These are phyloP conservation scores for Amaranthus tricolor DNA, from an alignment of 179 eudicot genomes.

Conservation along the genomic window DNA sequence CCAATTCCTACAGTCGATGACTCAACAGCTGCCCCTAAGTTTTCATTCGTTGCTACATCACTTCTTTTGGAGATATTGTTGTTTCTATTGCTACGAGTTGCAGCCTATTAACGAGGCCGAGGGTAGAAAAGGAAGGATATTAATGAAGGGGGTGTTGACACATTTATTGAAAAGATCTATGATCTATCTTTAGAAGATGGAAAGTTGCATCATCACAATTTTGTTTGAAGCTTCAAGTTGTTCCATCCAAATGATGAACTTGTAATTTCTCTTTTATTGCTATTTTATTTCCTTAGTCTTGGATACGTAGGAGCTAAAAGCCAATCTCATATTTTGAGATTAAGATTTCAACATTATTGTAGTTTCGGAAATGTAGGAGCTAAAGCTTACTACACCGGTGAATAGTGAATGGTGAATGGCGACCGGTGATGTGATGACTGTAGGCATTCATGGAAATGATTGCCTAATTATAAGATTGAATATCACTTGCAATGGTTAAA, in stretches of 20 bases:
- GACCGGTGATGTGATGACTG: no score
- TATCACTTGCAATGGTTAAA: no score
- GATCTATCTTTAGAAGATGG: conserved; percentile 4
- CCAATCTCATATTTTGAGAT: not conserved
- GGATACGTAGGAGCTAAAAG: conserved; percentile 3
- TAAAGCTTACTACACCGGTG: no score
- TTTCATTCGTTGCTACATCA: not conserved
- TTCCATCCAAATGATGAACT: not conserved
- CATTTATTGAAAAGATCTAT: no score
- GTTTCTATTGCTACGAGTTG: conserved; percentile 15
- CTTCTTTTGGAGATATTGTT: conserved; percentile 1
- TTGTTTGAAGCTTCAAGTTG: conserved; percentile 17
- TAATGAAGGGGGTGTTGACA: no score
- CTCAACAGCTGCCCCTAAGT: conserved; percentile 3
- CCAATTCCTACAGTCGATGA: conserved; percentile 31
- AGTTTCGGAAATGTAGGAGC: no score
- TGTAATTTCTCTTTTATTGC: not conserved
- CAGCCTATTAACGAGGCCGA: not conserved
- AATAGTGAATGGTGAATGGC: no score
- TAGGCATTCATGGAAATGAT: no score
- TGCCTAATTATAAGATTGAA: no score
- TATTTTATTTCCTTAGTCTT: not conserved
- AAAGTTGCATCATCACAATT: conserved; percentile 24
- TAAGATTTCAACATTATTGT: not conserved
- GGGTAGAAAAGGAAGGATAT: not conserved